Evolutionary conservation across 139 green algal species (phyloP).

Genomic region (Picochlorum sp.): DNA sequence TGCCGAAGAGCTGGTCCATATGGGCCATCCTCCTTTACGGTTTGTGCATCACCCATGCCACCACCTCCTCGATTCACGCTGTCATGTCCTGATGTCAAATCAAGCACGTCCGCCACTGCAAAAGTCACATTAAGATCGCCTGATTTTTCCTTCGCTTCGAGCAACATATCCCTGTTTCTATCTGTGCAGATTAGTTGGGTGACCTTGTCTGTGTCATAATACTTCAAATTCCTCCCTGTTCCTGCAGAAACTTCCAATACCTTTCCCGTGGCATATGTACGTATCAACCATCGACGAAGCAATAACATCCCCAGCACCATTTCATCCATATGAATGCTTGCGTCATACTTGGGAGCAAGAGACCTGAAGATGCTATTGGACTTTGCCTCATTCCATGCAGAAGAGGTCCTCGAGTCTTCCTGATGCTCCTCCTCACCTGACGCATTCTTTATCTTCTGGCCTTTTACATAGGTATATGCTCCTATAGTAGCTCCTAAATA

Average conservation of each 20-base stretch:
- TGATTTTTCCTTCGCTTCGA: slow-evolving; percentile 31
- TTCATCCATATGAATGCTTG: slow-evolving; percentile 42
- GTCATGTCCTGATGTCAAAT: background rate
- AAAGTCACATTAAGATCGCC: background rate
- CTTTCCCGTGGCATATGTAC: slow-evolving; percentile 37
- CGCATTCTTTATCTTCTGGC: background rate
- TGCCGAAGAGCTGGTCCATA: slow-evolving; percentile 5
- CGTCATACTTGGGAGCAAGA: slow-evolving; percentile 44
- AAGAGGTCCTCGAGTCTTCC: too few species aligned
- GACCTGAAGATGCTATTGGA: slow-evolving; percentile 29
- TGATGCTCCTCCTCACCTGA: too few species aligned
- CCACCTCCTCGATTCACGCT: background rate
- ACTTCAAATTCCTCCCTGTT: slow-evolving; percentile 61
- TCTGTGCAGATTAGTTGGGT: slow-evolving; percentile 47
- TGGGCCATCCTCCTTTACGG: slow-evolving; percentile 2
- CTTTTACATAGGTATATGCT: background rate
- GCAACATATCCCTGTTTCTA: slow-evolving; percentile 47
- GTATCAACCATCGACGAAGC: slow-evolving; percentile 38
- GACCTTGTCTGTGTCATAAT: slow-evolving; percentile 33
- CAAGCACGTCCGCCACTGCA: background rate
- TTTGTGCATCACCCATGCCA: slow-evolving; percentile 2
- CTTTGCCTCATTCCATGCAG: background rate
- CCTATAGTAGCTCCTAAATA: too few species aligned
- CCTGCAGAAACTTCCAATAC: slow-evolving; percentile 67
- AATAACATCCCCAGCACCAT: slow-evolving; percentile 47